These are phyloP conservation scores for Xerocomellus dryophilus DNA, from an alignment of 768 basidiomycete species.

Conservation along the genomic window DNA sequence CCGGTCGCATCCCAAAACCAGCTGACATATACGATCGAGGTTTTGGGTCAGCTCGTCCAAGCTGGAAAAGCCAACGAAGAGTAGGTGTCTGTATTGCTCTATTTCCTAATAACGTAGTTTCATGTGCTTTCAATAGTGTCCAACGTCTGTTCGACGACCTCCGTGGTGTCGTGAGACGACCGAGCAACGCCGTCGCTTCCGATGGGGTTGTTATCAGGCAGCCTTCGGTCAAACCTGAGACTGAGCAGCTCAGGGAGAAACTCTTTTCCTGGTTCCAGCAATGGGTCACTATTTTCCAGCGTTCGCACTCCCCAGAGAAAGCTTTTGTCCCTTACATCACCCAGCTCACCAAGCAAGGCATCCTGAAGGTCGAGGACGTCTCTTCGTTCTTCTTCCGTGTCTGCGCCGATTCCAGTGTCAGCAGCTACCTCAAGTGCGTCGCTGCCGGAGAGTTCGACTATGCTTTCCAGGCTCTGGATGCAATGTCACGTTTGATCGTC, in stretches of 20 bases:
- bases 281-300: conserved; percentile 94
- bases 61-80: conserved; percentile 80
- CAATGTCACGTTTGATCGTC: conserved; percentile 90
- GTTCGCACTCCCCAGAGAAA: conserved; percentile 87
- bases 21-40: conserved; percentile 76
- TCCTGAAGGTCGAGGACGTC: conserved; percentile 91
- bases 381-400: conserved; percentile 99
- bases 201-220: conserved; percentile 41
- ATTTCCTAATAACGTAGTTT: not conserved
- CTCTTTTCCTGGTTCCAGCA: conserved; percentile 83
- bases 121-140: conserved; percentile 44
- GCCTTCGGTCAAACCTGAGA: conserved; percentile 62
- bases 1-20: conserved; percentile 78
- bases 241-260: conserved; percentile 71
- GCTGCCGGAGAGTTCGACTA: conserved; percentile 68
- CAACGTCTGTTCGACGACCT: conserved; percentile 78
- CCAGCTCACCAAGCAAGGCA: conserved; percentile 94
- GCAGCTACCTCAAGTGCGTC: conserved; percentile 76
- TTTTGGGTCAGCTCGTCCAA: conserved; percentile 70
- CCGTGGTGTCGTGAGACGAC: conserved; percentile 55
- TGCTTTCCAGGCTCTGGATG: conserved; percentile 91
- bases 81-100: conserved; percentile 45
- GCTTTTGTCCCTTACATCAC: conserved; percentile 96
- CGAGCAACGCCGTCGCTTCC: conserved; percentile 37
- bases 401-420: conserved; percentile 92